A percentile compares a stretch with the other conserved stretches of the same genome.
These are phyloP conservation scores for Dioszegia hungarica DNA, from an alignment of 768 basidiomycete genomes.

Conservation along the genomic window DNA sequence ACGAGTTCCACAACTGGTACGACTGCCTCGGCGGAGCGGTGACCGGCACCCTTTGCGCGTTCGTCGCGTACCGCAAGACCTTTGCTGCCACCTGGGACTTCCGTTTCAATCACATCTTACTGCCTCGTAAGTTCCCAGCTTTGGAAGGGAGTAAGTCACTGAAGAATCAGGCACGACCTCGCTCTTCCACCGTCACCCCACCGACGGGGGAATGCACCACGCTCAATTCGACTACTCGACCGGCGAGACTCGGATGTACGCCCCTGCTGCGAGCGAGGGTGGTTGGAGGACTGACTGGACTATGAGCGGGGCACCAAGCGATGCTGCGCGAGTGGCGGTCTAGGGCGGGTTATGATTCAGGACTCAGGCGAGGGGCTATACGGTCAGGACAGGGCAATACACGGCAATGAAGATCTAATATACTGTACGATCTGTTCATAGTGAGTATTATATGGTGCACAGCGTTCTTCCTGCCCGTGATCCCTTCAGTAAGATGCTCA, in stretches of 20 bases:
- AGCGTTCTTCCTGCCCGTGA: too few relatives aligned
- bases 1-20: constrained; percentile 60
- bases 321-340: constrained; percentile 23
- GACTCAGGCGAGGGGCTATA: not conserved
- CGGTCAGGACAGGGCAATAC: not conserved
- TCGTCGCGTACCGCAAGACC: constrained; percentile 57
- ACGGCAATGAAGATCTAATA: not conserved
- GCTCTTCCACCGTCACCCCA: constrained; percentile 31
- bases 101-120: constrained; percentile 58
- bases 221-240: constrained; percentile 27
- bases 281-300: constrained; percentile 22
- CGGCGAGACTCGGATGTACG: constrained; percentile 27
- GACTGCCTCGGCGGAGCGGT: constrained; percentile 58
- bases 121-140: constrained; percentile 50
- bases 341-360: not conserved
- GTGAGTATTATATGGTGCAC: too few relatives aligned
- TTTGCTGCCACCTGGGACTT: constrained; percentile 60
- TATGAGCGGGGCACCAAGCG: constrained; percentile 28
- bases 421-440: too few relatives aligned
- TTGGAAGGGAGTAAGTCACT: too few relatives aligned
- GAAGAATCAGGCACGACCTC: constrained; percentile 21
- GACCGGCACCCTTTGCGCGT: constrained; percentile 55
- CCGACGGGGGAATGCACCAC: constrained; percentile 11
- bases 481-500: too few relatives aligned
- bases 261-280: constrained; percentile 35